Percentiles rank a stretch among this genome's conserved stretches.
phyloP scores from a whole-genome alignment of 2,329 filamentous ascomycete species.

The Dothidotthia symphoricarpi region DNA sequence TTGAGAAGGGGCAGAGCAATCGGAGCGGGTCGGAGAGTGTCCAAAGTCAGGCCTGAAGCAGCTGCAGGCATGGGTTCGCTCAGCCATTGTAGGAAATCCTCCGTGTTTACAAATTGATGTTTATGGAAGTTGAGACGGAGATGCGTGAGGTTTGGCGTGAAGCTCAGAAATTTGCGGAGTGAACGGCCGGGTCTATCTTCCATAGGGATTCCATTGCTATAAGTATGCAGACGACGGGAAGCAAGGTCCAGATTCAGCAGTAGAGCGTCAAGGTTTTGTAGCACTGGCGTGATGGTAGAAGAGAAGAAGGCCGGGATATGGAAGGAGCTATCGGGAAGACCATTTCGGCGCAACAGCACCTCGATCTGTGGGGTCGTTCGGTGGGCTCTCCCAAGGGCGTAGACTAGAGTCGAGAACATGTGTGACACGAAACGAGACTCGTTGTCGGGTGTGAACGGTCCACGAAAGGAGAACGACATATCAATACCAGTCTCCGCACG shows the following conservation, averaged over 20 bases:
- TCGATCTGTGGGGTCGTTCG: conserved; percentile 49
- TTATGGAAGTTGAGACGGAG: conserved; percentile 54
- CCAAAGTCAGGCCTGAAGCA: neutral
- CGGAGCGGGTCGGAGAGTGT: conserved; percentile 7
- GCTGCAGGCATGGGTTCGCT: conserved; percentile 11
- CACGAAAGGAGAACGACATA: conserved; percentile 11
- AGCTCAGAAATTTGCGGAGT: conserved; percentile 42
- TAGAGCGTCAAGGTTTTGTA: conserved; percentile 50
- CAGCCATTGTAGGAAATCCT: conserved; percentile 42
- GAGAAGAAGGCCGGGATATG: conserved; percentile 46
- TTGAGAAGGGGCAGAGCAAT: conserved; percentile 16
- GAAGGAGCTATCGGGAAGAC: conserved; percentile 48
- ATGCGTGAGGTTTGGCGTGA: conserved; percentile 48
- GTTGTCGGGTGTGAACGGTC: conserved; percentile 4
- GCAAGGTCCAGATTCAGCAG: conserved; percentile 39
- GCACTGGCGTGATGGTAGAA: conserved; percentile 41
- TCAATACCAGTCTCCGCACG: conserved; percentile 36
- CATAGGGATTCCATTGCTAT: conserved; percentile 9
- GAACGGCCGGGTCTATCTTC: conserved; percentile 14
- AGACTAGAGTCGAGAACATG: conserved; percentile 20
- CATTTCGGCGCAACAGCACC: conserved; percentile 43
- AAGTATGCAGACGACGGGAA: conserved; percentile 9
- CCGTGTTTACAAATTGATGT: conserved; percentile 12
- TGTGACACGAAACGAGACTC: conserved; percentile 12
- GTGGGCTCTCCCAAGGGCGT: conserved; percentile 30